Evolutionary conservation across 2,329 filamentous ascomycete species (phyloP), one percentile per base, ranked within the genome.

Genomic region (Talaromyces pinophilus): DNA sequence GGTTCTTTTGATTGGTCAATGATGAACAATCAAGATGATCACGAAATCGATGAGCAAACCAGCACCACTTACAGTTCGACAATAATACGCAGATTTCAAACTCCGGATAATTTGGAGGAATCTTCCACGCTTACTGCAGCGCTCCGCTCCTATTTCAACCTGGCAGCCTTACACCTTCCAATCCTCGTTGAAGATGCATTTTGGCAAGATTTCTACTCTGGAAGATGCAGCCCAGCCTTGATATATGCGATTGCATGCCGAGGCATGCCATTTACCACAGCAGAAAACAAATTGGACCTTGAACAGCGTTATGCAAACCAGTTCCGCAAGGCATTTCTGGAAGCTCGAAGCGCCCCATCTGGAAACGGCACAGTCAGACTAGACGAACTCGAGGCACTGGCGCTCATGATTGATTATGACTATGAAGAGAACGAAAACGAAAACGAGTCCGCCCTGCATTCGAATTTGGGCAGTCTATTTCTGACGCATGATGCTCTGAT

Each of bases 151-250:
- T 54, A 54, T 25, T 54, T 54, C 17, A 30, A 54, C 15, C 17
- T 54, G 6, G 25, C 50, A 4, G 25, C 50, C n/a, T n/a, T 54
- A n/a, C 28, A 30, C 33, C 50, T 54, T 30, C 50, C 50, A 28
- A 54, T 54, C 50, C 50, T 54, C 17, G 13, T 54, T 30, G 50
- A 54, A n/a, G 50, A 54, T 15, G 50, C 50, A 54, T 54, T 54
- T n/a, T 54, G 50, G 50, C 25, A 54, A 54, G 50, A 54, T 30
- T 54, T 17, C 17, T 30, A 30, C 50, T 17, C 50, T n/a, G 50
- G 50, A 17, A 30, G 50, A 30, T 54, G 50, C 25, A 54, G 50
- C 25, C 28, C 28, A 17, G 50, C 50, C 7, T 30, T 54, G 6
- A 30, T 54, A 30, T 54, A 30, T 54, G 50, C 50, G 15, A 54